Base-by-base conservation (phyloP, 148 eudicot species). In the Cornus controversa region DNA sequence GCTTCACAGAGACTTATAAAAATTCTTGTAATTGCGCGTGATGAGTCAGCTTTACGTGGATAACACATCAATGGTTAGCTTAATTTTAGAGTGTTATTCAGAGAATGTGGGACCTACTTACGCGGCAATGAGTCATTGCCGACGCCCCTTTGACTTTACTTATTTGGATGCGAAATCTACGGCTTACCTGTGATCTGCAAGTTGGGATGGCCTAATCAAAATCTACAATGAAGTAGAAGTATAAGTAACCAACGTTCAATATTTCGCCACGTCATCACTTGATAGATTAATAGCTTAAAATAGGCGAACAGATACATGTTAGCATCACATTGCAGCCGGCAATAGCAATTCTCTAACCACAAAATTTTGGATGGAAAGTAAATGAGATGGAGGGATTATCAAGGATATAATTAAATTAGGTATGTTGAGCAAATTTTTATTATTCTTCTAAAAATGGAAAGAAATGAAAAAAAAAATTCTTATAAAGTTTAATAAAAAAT, bases 41-140 rank as follows among this genome's bases (percentile, higher is more conserved):
- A 24, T 65, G 77, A 75, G 70, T 75, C 77, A 75, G 77, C 60
- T 25, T 42, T 40, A 64, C 77, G 77, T 65, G 77, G 50, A 64
- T 37, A 34, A 50, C 27, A 16, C 7, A 47, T 28, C 75, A 25
- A 54, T 54, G n/a, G n/a, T 5, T 0, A 10, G 25, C 25, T 9
- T 3, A 40, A 3, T 40, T 8, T 40, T 31, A 31, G 18, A 54
- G 62, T 18, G 5, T 3, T 31, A 63, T 24, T 37, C 57, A 63
- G 77, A 69, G 26, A 40, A 65, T 25, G 27, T 11, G 70, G 77
- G 68, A 34, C 69, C 37, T 47, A 74, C 24, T 75, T 70, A 75
- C 77, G 34, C 18, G 77, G 60, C 34, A 65, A 23, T 27, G 58
- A 75, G 25, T 75, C 77, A 64, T 10, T 24, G 69, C 69, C 77